Evolutionary conservation across 1,284 basidiomycete species (phyloP).

Genomic region (Ceratobasidium sp.): DNA sequence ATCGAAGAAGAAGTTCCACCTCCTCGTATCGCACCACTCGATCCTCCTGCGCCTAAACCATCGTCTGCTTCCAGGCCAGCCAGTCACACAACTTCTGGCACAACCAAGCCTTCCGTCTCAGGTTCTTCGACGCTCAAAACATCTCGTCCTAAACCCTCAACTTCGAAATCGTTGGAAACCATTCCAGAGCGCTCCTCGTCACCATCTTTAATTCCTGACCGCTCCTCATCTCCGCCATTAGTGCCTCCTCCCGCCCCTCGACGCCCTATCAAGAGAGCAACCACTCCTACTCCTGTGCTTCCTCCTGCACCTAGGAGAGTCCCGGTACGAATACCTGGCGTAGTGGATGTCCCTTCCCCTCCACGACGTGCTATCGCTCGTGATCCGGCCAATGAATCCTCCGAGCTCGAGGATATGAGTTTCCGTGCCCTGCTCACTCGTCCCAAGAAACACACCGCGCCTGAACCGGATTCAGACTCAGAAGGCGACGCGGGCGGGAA

Average conservation of each 20-base stretch:
- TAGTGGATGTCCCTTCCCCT: constrained; percentile 24
- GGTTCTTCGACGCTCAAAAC: background rate
- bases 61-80: background rate
- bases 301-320: background rate
- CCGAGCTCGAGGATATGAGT: constrained; percentile 32
- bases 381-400: constrained; percentile 21
- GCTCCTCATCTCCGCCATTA: background rate
- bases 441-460: constrained; percentile 17
- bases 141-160: background rate
- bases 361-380: constrained; percentile 1
- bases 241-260: background rate
- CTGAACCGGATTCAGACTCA: constrained; percentile 15
- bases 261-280: constrained; percentile 1
- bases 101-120: background rate
- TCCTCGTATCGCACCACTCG: background rate
- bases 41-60: background rate
- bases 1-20: constrained; percentile 15
- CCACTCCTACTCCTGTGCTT: background rate
- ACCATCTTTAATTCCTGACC: constrained; percentile 2
- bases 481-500: background rate
- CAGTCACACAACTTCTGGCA: background rate
- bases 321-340: constrained; percentile 16
- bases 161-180: background rate
- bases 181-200: constrained; percentile 20
- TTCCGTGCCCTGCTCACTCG: constrained; percentile 24